Conservation (phyloP, 768 basidiomycete genomes). For the Mrakia blollopis region DNA sequence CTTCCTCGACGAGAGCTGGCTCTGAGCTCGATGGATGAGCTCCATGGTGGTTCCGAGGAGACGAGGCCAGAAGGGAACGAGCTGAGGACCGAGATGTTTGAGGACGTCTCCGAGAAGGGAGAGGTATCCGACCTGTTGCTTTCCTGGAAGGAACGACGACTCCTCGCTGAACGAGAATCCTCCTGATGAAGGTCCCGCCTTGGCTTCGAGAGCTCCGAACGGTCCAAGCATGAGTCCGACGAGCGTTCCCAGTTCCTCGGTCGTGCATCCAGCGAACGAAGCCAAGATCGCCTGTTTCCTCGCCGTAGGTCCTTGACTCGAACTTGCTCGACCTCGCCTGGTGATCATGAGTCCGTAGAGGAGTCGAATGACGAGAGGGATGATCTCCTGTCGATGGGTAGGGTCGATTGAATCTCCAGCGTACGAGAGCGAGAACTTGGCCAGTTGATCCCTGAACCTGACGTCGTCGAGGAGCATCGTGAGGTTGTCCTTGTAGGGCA, state of each 20-base stretch:
- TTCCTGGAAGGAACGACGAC: constrained; percentile 36
- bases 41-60: constrained; percentile 66
- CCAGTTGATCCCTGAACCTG: constrained; percentile 81
- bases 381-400: constrained; percentile 58
- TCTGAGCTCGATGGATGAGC: constrained; percentile 63
- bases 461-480: constrained; percentile 72
- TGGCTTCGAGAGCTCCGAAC: constrained; percentile 43
- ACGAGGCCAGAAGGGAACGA: constrained; percentile 66
- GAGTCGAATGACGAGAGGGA: constrained; percentile 67
- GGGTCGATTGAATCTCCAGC: constrained; percentile 53
- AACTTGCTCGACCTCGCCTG: constrained; percentile 57
- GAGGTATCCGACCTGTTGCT: constrained; percentile 76
- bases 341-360: constrained; percentile 86
- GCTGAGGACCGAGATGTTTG: constrained; percentile 69
- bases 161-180: constrained; percentile 34
- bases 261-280: constrained; percentile 62
- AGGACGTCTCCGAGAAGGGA: constrained; percentile 77
- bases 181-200: constrained; percentile 36
- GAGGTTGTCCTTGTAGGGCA: constrained; percentile 60
- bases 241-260: constrained; percentile 68
- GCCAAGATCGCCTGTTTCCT: constrained; percentile 70
- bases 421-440: constrained; percentile 58
- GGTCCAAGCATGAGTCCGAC: constrained; percentile 84
- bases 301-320: constrained; percentile 58
- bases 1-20: constrained; percentile 47